Evolutionary conservation across 2,329 filamentous ascomycete genomes (phyloP), one percentile per base, ranked within the genome.

Genomic region (Camptophora hylomeconis): DNA sequence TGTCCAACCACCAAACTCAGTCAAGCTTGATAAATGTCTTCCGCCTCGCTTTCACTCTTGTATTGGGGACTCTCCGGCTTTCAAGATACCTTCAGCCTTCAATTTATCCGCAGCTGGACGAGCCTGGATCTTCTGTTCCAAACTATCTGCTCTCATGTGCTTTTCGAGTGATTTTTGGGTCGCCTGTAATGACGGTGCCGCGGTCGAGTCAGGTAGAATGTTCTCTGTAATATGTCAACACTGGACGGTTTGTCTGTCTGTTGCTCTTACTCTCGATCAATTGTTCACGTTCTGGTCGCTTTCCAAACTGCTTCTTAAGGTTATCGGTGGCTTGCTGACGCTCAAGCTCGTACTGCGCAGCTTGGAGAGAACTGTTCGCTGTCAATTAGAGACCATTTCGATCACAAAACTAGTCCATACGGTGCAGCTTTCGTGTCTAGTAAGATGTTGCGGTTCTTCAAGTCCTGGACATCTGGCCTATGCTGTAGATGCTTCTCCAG

Each of bases 41-140:
- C n/a, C n/a, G n/a, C n/a, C n/a, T n/a, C n/a, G n/a, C 10, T 31
- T 14, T 20, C 26, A 37, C 23, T 37, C 14, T 37, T 48, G 40
- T 12, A 49, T 49, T 11, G 60, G 58, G 37, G 60, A 49, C 41
- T 63, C 60, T 44, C 79, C 73, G 41, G 77, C 70, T 34, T 70
- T 72, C 40, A 94, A 58, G 31, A 94, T 81, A 4, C 84, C 84
- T 43, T 80, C 74, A 47, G 79, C 74, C 33, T 93, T 65, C 38
- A 93, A 61, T 28, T 78, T 67, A 41, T 84, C 80, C 7, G 80
- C 78, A 19, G 70, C 65, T 2, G 86, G 86, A 12, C 86, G 69
- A 45, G 77, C 68, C 47, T 78, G 70, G 38, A 94, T 73, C 54
- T 86, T 86, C 48, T 92, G 83, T 54, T 92, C 89, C 38, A 94